These are phyloP conservation scores for Talaromyces trachyspermus DNA, from an alignment of 495 filamentous ascomycete species.

Conservation along the genomic window DNA sequence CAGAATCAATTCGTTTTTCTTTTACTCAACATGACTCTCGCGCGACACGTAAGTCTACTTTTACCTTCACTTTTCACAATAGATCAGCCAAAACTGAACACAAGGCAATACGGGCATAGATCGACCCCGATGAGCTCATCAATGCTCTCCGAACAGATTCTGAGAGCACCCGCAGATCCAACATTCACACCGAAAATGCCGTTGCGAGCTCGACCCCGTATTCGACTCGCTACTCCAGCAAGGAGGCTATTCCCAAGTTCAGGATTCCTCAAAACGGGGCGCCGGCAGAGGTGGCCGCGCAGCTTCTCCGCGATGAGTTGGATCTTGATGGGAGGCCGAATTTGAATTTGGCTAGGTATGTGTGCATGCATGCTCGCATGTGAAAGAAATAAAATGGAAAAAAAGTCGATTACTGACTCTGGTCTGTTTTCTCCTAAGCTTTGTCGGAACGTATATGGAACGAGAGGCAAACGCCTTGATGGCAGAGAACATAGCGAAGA, in stretches of 20 bases:
- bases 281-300: conserved; percentile 55
- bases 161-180: conserved; percentile 29
- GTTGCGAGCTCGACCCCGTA: conserved; percentile 55
- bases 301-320: conserved; percentile 65
- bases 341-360: conserved; percentile 57
- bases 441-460: conserved; percentile 70
- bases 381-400: no score
- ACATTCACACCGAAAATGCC: conserved; percentile 25
- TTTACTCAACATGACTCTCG: neutral
- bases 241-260: conserved; percentile 61
- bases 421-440: no score
- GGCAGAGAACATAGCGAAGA: conserved; percentile 62
- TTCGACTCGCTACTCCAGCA: conserved; percentile 52
- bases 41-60: neutral
- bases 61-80: neutral
- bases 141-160: conserved; percentile 40
- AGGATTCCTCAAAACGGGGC: conserved; percentile 54
- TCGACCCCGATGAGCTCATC: conserved; percentile 58
- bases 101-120: conserved; percentile 20
- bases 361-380: no score
- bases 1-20: no score
- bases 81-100: no score
- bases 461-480: conserved; percentile 56
- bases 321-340: conserved; percentile 69
- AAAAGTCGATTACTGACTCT: no score